These are phyloP conservation scores for Aegilops umbellulata DNA, from an alignment of 176 grass and related monocot genomes.

Conservation along the genomic window DNA sequence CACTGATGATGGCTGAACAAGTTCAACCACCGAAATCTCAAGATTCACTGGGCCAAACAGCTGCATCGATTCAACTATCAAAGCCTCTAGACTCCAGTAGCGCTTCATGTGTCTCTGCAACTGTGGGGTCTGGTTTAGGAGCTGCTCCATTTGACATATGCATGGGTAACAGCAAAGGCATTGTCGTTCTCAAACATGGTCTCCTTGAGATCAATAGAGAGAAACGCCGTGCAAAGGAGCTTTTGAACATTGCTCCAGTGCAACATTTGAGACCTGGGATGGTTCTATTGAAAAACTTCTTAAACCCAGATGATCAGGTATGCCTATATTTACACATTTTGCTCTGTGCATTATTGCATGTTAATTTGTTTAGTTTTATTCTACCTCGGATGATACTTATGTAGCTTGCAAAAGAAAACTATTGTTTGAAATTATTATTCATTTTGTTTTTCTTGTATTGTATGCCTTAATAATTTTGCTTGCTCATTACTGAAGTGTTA, in stretches of 20 bases:
- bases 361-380: not conserved
- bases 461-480: too few species aligned
- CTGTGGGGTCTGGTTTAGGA: conserved; percentile 18
- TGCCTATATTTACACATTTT: not conserved
- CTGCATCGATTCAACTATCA: not conserved
- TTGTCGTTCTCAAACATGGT: not conserved
- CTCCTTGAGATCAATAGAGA: not conserved
- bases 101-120: not conserved
- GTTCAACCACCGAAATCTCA: conserved; percentile 8
- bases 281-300: conserved; percentile 53
- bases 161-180: not conserved
- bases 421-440: not conserved
- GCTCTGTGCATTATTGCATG: not conserved
- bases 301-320: conserved; percentile 44
- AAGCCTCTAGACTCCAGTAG: not conserved
- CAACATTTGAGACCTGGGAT: conserved; percentile 45
- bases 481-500: not conserved
- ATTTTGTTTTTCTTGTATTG: too few species aligned
- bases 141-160: conserved; percentile 45
- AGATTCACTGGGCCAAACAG: not conserved
- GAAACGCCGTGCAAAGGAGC: conserved; percentile 12
- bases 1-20: not conserved
- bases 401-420: not conserved
- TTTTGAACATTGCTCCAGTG: not conserved
- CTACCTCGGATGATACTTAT: not conserved